These are phyloP conservation scores for Linum tenue DNA, from an alignment of 345 rosid species.

Conservation along the genomic window DNA sequence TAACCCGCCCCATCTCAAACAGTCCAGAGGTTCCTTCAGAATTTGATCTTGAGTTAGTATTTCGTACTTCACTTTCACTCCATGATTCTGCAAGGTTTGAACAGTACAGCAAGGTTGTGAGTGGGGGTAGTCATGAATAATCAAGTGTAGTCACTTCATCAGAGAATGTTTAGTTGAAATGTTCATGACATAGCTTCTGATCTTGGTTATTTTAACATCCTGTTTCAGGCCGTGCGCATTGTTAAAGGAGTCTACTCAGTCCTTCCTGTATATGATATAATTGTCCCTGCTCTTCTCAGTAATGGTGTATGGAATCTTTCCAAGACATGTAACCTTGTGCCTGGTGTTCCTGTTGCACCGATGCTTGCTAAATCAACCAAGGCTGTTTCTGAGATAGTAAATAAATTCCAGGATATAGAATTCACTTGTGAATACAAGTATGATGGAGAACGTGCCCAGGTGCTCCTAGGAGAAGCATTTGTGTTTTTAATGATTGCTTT, in stretches of 20 bases:
- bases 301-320: slow-evolving; percentile 86
- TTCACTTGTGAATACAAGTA: slow-evolving; percentile 89
- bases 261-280: slow-evolving; percentile 85
- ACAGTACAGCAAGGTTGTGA: too few relatives aligned
- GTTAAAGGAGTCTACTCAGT: slow-evolving; percentile 80
- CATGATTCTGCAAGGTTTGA: too few relatives aligned
- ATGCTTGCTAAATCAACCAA: slow-evolving; percentile 95
- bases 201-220: background rate
- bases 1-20: too few relatives aligned
- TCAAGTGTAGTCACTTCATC: too few relatives aligned
- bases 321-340: slow-evolving; percentile 53
- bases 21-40: too few relatives aligned
- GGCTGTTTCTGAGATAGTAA: slow-evolving; percentile 68
- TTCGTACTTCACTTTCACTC: too few relatives aligned
- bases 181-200: background rate
- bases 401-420: slow-evolving; percentile 72
- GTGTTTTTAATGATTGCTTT: slow-evolving; percentile 4
- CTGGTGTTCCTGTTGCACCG: slow-evolving; percentile 87
- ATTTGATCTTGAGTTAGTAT: too few relatives aligned
- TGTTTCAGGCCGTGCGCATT: slow-evolving; percentile 70
- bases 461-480: slow-evolving; percentile 17
- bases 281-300: slow-evolving; percentile 69
- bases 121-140: too few relatives aligned
- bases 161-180: too few relatives aligned
- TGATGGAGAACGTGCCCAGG: slow-evolving; percentile 99